A percentile compares a stretch with the other conserved stretches of the same genome.
These are phyloP conservation scores for Phaffia australis DNA, from an alignment of 768 basidiomycete genomes.

Conservation along the genomic window DNA sequence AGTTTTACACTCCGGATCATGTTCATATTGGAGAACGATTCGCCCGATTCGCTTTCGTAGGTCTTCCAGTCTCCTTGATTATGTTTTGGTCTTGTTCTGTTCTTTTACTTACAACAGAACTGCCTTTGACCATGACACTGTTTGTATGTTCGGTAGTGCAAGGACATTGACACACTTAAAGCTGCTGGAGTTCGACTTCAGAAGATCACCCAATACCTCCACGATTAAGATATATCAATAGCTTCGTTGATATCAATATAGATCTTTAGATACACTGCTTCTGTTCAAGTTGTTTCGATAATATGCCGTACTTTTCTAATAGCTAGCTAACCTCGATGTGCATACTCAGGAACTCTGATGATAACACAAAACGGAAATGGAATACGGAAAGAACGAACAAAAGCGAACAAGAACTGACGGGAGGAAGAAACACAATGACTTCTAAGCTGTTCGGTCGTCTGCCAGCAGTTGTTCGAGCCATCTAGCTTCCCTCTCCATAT, in stretches of 20 bases:
- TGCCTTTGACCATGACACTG: neutral
- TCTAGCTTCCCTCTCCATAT: constrained; percentile 69
- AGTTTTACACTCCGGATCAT: constrained; percentile 92
- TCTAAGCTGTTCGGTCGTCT: too few species aligned
- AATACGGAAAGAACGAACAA: too few species aligned
- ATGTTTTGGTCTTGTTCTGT: constrained; percentile 34
- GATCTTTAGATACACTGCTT: too few species aligned
- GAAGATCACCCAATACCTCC: constrained; percentile 54
- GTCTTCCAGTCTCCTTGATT: constrained; percentile 20
- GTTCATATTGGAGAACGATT: constrained; percentile 73
- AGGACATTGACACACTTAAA: constrained; percentile 73
- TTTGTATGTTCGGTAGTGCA: constrained; percentile 53
- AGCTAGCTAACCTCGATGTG: too few species aligned
- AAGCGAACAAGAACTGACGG: too few species aligned
- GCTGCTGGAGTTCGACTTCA: constrained; percentile 74
- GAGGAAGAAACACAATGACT: too few species aligned
- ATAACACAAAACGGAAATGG: too few species aligned
- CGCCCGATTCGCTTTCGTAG: constrained; percentile 60
- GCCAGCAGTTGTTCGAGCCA: constrained; percentile 55
- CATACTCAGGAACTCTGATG: too few species aligned
- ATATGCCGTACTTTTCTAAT: too few species aligned
- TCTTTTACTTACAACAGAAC: neutral
- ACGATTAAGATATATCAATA: too few species aligned
- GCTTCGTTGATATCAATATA: constrained; percentile 29
- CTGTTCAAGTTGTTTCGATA: too few species aligned